A percentile compares a stretch with the other conserved stretches of the same genome.
Conservation (phyloP, 768 basidiomycete species). For the Tricholoma saponaceum region DNA sequence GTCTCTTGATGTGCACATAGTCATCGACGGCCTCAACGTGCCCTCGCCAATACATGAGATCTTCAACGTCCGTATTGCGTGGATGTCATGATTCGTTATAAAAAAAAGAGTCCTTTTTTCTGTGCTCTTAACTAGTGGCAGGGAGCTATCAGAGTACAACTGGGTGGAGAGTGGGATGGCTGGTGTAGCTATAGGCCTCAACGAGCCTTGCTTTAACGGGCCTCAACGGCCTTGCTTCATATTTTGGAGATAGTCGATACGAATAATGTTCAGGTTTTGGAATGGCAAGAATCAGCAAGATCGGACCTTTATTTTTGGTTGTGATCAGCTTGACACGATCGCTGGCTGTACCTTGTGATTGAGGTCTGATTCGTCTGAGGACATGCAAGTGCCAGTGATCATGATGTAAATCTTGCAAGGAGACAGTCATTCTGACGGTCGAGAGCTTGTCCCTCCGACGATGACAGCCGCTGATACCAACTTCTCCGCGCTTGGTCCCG, state of each 20-base stretch:
- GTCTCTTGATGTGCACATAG: conserved; percentile 24
- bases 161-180: neutral
- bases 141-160: conserved; percentile 21
- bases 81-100: conserved; percentile 50
- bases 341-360: too few relatives aligned
- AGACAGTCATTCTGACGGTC: neutral
- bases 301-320: too few relatives aligned
- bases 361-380: too few relatives aligned
- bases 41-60: conserved; percentile 61
- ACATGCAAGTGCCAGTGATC: too few relatives aligned
- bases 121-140: conserved; percentile 41
- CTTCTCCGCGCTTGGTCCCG: too few relatives aligned
- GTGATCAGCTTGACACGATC: too few relatives aligned
- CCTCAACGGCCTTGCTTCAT: neutral
- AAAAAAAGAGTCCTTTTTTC: conserved; percentile 42
- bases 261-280: too few relatives aligned
- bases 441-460: too few relatives aligned
- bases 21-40: conserved; percentile 74
- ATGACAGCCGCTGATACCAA: too few relatives aligned
- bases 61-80: conserved; percentile 61
- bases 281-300: too few relatives aligned
- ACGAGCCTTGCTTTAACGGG: conserved; percentile 36
- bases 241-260: conserved; percentile 4
- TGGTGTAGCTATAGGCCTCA: conserved; percentile 41
- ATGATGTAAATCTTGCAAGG: too few relatives aligned